phyloP scores from a whole-genome alignment of 371 early-diverging fungal genomes.

The Thermomucor indicae-seudaticae region DNA sequence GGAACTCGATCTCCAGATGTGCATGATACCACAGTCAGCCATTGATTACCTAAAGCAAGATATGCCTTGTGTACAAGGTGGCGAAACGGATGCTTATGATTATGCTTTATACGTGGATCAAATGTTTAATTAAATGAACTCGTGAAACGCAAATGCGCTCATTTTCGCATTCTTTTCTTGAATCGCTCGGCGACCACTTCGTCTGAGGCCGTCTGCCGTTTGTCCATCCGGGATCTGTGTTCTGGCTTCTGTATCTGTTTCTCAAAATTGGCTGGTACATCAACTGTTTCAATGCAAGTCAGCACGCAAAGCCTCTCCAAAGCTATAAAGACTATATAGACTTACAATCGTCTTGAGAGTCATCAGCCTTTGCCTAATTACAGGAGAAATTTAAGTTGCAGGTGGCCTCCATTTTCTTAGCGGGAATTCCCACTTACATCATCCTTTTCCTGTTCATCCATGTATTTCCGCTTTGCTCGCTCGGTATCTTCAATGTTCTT shows the following conservation, averaged over 20 bases:
- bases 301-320: too few species aligned
- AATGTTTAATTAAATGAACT: conserved; percentile 52
- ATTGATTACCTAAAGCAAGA: conserved; percentile 69
- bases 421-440: neutral
- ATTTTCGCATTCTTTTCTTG: conserved; percentile 69
- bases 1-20: conserved; percentile 64
- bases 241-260: conserved; percentile 28
- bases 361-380: neutral
- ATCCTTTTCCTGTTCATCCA: conserved; percentile 21
- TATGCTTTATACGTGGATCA: conserved; percentile 64
- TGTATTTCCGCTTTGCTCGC: conserved; percentile 65
- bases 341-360: conserved; percentile 14
- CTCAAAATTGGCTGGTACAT: conserved; percentile 29
- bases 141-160: conserved; percentile 1
- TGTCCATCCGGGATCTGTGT: conserved; percentile 28
- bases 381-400: neutral
- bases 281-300: conserved; percentile 6
- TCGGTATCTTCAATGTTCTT: conserved; percentile 86
- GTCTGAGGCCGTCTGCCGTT: conserved; percentile 71
- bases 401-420: neutral
- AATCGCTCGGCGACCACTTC: conserved; percentile 77
- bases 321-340: too few species aligned
- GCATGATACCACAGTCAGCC: conserved; percentile 61
- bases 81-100: conserved; percentile 58
- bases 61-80: conserved; percentile 57